Evolutionary conservation across 2,329 filamentous ascomycete genomes (phyloP), one percentile per base, ranked within the genome.

Genomic region (Fusarium tupiense): DNA sequence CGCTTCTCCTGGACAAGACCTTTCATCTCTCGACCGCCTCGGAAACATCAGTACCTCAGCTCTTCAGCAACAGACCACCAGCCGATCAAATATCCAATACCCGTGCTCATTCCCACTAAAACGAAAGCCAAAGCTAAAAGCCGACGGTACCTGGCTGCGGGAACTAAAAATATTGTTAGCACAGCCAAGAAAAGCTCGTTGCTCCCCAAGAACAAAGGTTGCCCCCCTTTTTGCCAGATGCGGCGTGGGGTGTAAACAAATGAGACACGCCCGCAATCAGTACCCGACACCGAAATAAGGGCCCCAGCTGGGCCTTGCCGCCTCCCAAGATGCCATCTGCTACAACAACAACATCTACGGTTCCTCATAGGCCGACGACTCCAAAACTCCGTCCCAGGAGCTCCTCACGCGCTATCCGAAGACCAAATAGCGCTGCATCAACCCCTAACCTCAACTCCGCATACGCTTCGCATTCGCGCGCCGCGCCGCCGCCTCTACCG

Each of bases 361-460:
- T 61, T 58, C 61, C 64, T 58, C 47, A 40, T 17, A 67, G 72
- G 46, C 67, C 72, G 66, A 69, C 62, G 47, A 72, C 72, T 43
- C 72, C 72, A 59, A 74, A 75, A 53, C 59, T 72, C 50, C 71
- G 74, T 54, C 63, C 70, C 49, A 76, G 73, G 61, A 70, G 69
- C 41, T 77, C 77, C 46, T 79, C 81, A 47, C 82, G 85, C 70
- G 83, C 84, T 61, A 81, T 87, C 71, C 83, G 86, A 79, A 84
- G 84, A 78, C 81, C 84, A 67, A 80, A 83, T 62, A 82, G 84
- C 67, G 86, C 89, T 31, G 84, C 85, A 41, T 91, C 90, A 13
- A 90, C 88, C 9, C 89, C 90, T 17, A 91, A 91, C 77, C 84
- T 92, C 69, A 87, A 86, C 78, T 82, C 84, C 33, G 80, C 87